phyloP scores from a whole-genome alignment of 2,329 filamentous ascomycete species.

The Ceratocystis diversiconidia region DNA sequence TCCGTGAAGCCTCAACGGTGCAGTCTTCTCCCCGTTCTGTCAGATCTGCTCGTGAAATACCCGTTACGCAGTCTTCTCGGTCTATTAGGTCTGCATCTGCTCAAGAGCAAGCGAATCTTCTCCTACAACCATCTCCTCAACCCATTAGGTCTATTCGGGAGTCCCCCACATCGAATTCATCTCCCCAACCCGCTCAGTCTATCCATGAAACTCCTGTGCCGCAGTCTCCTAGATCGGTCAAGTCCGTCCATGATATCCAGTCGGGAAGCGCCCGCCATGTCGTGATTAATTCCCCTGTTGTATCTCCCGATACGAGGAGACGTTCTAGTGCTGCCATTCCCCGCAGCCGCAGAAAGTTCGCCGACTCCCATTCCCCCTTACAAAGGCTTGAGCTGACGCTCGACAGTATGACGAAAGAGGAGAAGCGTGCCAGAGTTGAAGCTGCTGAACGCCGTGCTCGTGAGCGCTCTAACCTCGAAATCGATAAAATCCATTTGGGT shows the following conservation, averaged over 20 bases:
- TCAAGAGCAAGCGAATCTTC: neutral
- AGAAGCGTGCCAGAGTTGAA: slow-evolving; percentile 72
- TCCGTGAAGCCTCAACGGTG: neutral
- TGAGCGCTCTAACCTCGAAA: slow-evolving; percentile 39
- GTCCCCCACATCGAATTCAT: neutral
- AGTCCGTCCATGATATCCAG: slow-evolving; percentile 11
- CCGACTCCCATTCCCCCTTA: slow-evolving; percentile 74
- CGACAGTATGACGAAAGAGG: slow-evolving; percentile 87
- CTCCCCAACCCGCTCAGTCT: neutral
- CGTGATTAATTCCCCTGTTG: slow-evolving; percentile 7
- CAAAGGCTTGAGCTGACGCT: slow-evolving; percentile 87
- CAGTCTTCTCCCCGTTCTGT: neutral
- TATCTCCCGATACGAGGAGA: slow-evolving; percentile 12
- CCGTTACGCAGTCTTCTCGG: neutral
- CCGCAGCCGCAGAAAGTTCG: slow-evolving; percentile 34
- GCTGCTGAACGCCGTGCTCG: slow-evolving; percentile 64
- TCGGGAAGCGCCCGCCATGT: slow-evolving; percentile 11
- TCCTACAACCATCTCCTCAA: neutral
- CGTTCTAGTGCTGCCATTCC: slow-evolving; percentile 14
- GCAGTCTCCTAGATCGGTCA: slow-evolving; percentile 1
- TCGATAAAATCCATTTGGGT: slow-evolving; percentile 19
- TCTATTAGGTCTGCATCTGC: neutral
- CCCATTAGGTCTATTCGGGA: neutral
- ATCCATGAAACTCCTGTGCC: neutral
- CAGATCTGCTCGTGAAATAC: neutral